Conservation (phyloP, 1,139 yeast genomes). For the Pichia sp. region DNA sequence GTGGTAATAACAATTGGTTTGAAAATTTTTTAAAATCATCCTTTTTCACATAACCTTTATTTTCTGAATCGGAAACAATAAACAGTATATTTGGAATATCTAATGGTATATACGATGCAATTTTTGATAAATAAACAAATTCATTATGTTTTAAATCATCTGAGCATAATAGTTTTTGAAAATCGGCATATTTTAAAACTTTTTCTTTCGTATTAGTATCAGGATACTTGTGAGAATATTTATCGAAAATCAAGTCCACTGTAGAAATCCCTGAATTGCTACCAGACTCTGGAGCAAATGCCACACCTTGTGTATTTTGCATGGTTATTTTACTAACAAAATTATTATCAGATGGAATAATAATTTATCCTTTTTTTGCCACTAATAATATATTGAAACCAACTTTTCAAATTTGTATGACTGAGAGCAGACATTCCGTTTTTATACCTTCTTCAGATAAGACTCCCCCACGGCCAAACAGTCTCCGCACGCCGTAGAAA, state of each 20-base stretch:
- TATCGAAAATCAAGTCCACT: conserved; percentile 8
- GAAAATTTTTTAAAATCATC: conserved; percentile 58
- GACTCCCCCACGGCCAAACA: no score
- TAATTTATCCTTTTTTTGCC: no score
- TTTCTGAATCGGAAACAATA: conserved; percentile 55
- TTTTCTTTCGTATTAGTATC: conserved; percentile 19
- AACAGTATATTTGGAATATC: conserved; percentile 45
- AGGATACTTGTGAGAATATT: conserved; percentile 22
- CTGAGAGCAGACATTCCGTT: not conserved
- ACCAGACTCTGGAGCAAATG: no score
- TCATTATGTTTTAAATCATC: conserved; percentile 19
- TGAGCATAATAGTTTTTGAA: conserved; percentile 19
- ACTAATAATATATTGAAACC: no score
- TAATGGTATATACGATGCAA: conserved; percentile 24
- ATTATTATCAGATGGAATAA: no score
- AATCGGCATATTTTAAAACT: conserved; percentile 25
- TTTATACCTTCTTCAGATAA: not conserved
- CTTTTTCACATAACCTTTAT: conserved; percentile 56
- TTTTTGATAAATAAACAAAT: conserved; percentile 21
- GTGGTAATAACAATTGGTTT: conserved; percentile 40
- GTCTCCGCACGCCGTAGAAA: no score
- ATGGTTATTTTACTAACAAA: no score
- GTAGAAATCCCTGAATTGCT: no score
- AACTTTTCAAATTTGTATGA: no score
- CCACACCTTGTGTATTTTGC: no score